Evolutionary conservation across 2,329 filamentous ascomycete species (phyloP), one percentile per base, ranked within the genome.

Genomic region (Aspergillus sp.): DNA sequence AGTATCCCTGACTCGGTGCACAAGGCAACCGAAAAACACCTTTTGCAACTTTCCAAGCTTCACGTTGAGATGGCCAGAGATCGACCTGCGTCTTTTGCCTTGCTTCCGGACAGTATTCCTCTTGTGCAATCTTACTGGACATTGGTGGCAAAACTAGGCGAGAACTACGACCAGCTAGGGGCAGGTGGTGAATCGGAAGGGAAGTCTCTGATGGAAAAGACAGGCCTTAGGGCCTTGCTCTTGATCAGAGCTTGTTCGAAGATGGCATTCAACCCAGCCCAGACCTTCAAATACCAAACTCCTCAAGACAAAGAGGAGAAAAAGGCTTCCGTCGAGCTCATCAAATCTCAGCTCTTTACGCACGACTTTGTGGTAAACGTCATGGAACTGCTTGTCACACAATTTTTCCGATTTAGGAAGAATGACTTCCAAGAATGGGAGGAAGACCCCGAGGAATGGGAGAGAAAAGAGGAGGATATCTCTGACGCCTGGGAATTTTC

Each of bases 371-470:
- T 96, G 2, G 81, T 89, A 16, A 87, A 93, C 64, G 89, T 96
- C 66, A 91, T 95, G 72, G 91, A 95, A 65, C 82, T 89, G 12
- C 87, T 96, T 57, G 90, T 99, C 54, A 92, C 90, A 1, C 88
- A 90, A 67, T 91, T 96, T 66, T 95, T 99, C 72, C 85, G 95
- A 42, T 95, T 98, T 74, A 87, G 92, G 36, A 85, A 90, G 60
- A 87, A 87, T 54, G 95, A 99, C 74, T 84, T 98, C 1, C 87
- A 92, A 62, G 90, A 92, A 59, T 99, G 95, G 95, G 90, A 96
- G 71, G 90, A 96, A 70, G 92, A 96, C 59, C 92, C 94, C 0
- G 92, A 99, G 73, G 92, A 96, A 56, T 99, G 95, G 93, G 94
- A 97, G 74, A 88, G 90, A 64, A 87, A 89, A 68, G 92, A 97